Conservation (phyloP, 2,329 filamentous ascomycete species). For the Xylariomycetidae sp. region DNA sequence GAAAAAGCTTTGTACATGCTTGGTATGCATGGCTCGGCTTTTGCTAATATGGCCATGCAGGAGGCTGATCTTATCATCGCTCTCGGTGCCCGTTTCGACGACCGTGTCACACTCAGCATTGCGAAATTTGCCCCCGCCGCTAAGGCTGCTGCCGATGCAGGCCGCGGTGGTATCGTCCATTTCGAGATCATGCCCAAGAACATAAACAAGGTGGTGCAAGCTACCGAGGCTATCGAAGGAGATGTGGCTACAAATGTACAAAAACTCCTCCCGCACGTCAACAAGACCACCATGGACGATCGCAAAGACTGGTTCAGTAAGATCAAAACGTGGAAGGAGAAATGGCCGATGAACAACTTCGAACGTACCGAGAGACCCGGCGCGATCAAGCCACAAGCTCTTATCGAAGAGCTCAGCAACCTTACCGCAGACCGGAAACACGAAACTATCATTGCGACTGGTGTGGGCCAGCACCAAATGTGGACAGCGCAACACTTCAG, state of each 20-base stretch:
- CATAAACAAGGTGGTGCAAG: constrained; percentile 99
- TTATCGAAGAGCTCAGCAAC: constrained; percentile 87
- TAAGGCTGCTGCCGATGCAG: constrained; percentile 76
- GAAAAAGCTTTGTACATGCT: constrained; percentile 96
- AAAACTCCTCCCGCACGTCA: constrained; percentile 67
- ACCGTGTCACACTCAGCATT: constrained; percentile 82
- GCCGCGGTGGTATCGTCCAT: constrained; percentile 89
- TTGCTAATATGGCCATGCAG: constrained; percentile 98
- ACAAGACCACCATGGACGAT: constrained; percentile 50
- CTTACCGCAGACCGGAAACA: constrained; percentile 77
- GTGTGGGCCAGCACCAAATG: constrained; percentile 98
- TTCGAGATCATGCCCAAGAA: constrained; percentile 99
- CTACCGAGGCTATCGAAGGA: constrained; percentile 90
- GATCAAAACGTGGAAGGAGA: constrained; percentile 86
- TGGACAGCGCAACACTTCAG: constrained; percentile 96
- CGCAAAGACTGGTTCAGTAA: constrained; percentile 84
- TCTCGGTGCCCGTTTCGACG: constrained; percentile 84
- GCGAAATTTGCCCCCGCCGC: constrained; percentile 86
- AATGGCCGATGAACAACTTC: constrained; percentile 80
- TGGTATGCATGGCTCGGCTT: constrained; percentile 95
- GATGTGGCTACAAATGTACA: constrained; percentile 79
- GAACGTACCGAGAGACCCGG: constrained; percentile 72
- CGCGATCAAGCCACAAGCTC: constrained; percentile 87
- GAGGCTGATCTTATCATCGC: constrained; percentile 95
- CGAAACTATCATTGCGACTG: constrained; percentile 82